These are phyloP conservation scores for Polytolypa hystricis DNA, from an alignment of 2,329 filamentous ascomycete genomes.

Conservation along the genomic window DNA sequence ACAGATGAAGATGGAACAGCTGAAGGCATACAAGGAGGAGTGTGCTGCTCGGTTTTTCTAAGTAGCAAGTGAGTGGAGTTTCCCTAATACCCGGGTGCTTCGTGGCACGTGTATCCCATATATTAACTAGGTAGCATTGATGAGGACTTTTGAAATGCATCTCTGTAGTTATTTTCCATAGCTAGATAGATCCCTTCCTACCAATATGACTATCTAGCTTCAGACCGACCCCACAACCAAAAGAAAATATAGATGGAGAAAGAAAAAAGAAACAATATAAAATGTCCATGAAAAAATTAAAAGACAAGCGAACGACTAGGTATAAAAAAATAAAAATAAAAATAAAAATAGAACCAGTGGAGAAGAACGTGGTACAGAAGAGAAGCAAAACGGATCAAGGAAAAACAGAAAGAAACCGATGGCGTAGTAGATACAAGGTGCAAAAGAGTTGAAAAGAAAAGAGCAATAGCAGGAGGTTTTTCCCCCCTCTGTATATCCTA, in stretches of 20 bases:
- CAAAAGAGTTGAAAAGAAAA: not conserved
- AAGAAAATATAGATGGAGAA: no score
- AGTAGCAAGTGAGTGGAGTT: no score
- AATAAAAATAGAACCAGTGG: not conserved
- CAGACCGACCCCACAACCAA: no score
- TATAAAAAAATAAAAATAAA: not conserved
- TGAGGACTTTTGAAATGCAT: no score
- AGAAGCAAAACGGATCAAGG: not conserved
- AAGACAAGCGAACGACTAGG: not conserved
- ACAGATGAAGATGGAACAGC: not conserved
- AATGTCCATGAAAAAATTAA: not conserved
- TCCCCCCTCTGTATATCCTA: slow-evolving; percentile 3
- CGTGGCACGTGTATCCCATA: no score
- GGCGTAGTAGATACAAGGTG: not conserved
- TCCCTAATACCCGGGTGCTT: no score
- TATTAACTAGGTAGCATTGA: no score
- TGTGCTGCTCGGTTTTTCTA: no score
- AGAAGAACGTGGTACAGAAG: not conserved
- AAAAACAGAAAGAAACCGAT: not conserved
- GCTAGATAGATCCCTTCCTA: no score
- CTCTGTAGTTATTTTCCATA: no score
- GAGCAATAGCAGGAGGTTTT: not conserved
- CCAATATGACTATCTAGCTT: no score
- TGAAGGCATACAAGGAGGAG: no score
- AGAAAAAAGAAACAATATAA: slow-evolving; percentile 1